Percentiles rank a stretch among this genome's conserved stretches.
These are phyloP conservation scores for Filobasidium wieringae DNA, from an alignment of 768 basidiomycete species.

Conservation along the genomic window DNA sequence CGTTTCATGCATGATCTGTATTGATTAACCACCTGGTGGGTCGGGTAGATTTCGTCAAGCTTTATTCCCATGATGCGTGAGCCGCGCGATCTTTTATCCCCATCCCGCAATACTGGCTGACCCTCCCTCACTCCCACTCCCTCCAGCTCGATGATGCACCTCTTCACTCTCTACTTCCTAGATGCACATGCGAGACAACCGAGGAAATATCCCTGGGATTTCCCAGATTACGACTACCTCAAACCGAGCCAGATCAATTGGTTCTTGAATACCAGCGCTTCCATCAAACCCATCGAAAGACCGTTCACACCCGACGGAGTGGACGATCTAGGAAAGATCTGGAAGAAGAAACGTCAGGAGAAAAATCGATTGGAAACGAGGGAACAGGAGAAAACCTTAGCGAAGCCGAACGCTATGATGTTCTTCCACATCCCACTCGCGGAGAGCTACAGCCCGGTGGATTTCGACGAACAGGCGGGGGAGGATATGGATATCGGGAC, in stretches of 20 bases:
- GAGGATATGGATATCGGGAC: conserved; percentile 59
- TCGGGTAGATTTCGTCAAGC: conserved; percentile 61
- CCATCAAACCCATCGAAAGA: conserved; percentile 60
- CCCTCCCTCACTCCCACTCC: neutral
- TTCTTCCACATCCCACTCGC: conserved; percentile 94
- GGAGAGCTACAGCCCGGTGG: conserved; percentile 62
- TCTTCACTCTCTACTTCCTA: conserved; percentile 82
- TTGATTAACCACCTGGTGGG: neutral
- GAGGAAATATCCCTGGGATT: conserved; percentile 48
- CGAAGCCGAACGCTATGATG: conserved; percentile 91
- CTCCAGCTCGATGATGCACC: conserved; percentile 64
- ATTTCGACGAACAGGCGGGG: conserved; percentile 52
- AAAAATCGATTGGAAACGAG: conserved; percentile 29
- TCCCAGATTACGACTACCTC: conserved; percentile 76
- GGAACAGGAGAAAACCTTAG: conserved; percentile 50
- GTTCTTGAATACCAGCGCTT: conserved; percentile 71
- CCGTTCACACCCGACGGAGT: conserved; percentile 70
- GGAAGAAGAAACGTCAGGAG: conserved; percentile 35
- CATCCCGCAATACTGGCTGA: neutral
- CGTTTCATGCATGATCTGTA: neutral
- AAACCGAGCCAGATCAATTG: conserved; percentile 76
- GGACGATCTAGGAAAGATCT: conserved; percentile 56
- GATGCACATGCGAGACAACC: conserved; percentile 56
- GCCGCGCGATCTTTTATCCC: conserved; percentile 33
- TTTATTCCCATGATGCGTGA: conserved; percentile 70